phyloP scores from a whole-genome alignment of 2,329 filamentous ascomycete genomes.

The Penicillium corylophilum region DNA sequence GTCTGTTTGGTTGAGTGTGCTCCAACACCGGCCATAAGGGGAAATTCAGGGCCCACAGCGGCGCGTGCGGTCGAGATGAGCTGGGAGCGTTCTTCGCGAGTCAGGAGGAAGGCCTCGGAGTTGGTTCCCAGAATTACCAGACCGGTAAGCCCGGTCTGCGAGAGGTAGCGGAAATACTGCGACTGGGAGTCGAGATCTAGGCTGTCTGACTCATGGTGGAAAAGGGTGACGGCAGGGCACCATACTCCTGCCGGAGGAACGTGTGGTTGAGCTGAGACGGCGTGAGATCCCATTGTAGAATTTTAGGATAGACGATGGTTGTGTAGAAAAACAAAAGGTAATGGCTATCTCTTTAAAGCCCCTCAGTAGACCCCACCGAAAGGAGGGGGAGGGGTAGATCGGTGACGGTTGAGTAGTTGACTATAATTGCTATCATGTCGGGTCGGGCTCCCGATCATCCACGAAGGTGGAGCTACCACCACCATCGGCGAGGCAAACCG shows the following conservation, averaged over 20 bases:
- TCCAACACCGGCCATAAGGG: conserved; percentile 62
- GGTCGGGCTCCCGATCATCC: neutral
- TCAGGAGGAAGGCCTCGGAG: conserved; percentile 56
- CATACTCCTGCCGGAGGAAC: conserved; percentile 42
- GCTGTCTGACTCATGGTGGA: conserved; percentile 51
- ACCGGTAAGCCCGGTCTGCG: conserved; percentile 50
- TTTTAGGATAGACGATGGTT: neutral
- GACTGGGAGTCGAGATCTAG: conserved; percentile 49
- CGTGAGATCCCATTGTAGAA: neutral
- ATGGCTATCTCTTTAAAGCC: neutral
- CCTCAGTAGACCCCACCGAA: neutral
- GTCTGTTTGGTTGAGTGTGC: conserved; percentile 65
- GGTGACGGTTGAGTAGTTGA: neutral
- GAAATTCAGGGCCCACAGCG: conserved; percentile 52
- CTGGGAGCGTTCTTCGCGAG: conserved; percentile 56
- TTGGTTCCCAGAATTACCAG: conserved; percentile 58
- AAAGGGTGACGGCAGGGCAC: conserved; percentile 55
- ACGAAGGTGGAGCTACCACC: neutral
- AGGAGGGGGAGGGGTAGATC: neutral
- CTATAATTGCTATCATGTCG: neutral
- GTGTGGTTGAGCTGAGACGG: conserved; percentile 19
- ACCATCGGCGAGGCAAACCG: neutral
- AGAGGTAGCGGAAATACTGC: conserved; percentile 54
- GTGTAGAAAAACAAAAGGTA: neutral
- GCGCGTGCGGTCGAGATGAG: conserved; percentile 57